Percentiles rank a stretch among this genome's conserved stretches.
Evolutionary conservation across 495 filamentous ascomycete genomes (phyloP).

Genomic region (Neurospora sp.): DNA sequence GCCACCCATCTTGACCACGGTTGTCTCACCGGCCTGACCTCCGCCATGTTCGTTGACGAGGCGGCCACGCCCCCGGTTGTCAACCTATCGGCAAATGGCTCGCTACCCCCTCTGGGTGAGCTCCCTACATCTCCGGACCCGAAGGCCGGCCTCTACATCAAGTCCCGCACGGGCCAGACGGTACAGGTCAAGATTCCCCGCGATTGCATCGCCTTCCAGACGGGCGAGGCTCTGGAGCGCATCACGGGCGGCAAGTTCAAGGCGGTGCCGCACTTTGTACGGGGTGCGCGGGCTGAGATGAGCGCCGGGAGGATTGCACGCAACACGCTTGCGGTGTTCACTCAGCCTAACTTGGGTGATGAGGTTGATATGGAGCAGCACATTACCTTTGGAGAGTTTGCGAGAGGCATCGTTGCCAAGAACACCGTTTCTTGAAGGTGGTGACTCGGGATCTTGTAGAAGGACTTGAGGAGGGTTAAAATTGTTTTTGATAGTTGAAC

Average conservation of each 20-base stretch:
- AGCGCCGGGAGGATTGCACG: slow-evolving; percentile 53
- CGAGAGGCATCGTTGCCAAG: slow-evolving; percentile 68
- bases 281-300: slow-evolving; percentile 46
- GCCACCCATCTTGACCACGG: slow-evolving; percentile 90
- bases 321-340: slow-evolving; percentile 95
- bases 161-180: slow-evolving; percentile 63
- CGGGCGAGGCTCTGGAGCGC: slow-evolving; percentile 78
- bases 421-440: slow-evolving; percentile 47
- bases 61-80: slow-evolving; percentile 35
- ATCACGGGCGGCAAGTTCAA: slow-evolving; percentile 84
- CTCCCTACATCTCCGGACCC: slow-evolving; percentile 67
- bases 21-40: slow-evolving; percentile 87
- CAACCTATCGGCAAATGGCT: slow-evolving; percentile 11
- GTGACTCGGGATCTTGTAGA: neutral
- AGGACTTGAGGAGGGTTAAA: neutral
- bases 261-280: slow-evolving; percentile 94
- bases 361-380: slow-evolving; percentile 64
- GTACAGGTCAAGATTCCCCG: slow-evolving; percentile 83
- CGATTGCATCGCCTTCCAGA: slow-evolving; percentile 92
- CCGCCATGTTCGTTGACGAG: slow-evolving; percentile 93
- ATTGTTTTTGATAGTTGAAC: neutral
- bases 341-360: slow-evolving; percentile 87
- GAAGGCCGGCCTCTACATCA: slow-evolving; percentile 81
- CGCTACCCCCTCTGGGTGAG: slow-evolving; percentile 47
- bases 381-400: slow-evolving; percentile 78